phyloP scores from a whole-genome alignment of 148 eudicot species.

The Chenopodium album region DNA sequence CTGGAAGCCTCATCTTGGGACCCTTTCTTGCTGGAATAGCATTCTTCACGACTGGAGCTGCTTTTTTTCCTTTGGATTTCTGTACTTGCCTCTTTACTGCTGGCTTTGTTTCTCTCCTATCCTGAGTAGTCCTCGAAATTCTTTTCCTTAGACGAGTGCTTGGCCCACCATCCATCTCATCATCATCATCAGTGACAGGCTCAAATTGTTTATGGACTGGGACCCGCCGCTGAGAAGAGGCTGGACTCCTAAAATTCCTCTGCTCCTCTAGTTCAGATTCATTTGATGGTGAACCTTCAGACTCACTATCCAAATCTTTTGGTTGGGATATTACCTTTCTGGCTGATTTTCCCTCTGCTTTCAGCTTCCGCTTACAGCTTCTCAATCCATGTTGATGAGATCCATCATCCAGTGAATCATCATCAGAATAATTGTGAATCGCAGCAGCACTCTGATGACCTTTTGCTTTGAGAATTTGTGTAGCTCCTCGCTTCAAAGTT shows the following conservation, averaged over 20 bases:
- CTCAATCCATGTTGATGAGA: constrained; percentile 20
- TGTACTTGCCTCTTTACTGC: constrained; percentile 36
- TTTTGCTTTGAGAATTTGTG: constrained; percentile 9
- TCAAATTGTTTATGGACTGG: constrained; percentile 27
- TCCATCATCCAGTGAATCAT: constrained; percentile 31
- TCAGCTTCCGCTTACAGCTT: constrained; percentile 16
- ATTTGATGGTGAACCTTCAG: constrained; percentile 27
- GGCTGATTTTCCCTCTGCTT: constrained; percentile 18
- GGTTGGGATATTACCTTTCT: constrained; percentile 11
- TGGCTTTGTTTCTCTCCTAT: constrained; percentile 37
- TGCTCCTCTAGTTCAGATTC: constrained; percentile 17
- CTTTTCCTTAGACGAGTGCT: constrained; percentile 78
- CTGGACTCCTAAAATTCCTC: constrained; percentile 20
- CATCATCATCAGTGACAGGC: constrained; percentile 43
- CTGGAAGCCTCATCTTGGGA: constrained; percentile 36
- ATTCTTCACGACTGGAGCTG: constrained; percentile 16
- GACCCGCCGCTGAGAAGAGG: constrained; percentile 19
- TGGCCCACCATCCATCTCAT: constrained; percentile 65
- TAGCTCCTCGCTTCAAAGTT: constrained; percentile 19
- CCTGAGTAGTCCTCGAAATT: constrained; percentile 40
- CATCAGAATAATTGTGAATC: constrained; percentile 25
- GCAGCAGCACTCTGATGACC: constrained; percentile 11
- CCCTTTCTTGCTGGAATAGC: constrained; percentile 27
- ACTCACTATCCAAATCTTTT: constrained; percentile 27
- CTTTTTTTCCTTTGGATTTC: constrained; percentile 33